Base-by-base conservation (phyloP, 2,329 filamentous ascomycete genomes). In the Fusarium setosum region DNA sequence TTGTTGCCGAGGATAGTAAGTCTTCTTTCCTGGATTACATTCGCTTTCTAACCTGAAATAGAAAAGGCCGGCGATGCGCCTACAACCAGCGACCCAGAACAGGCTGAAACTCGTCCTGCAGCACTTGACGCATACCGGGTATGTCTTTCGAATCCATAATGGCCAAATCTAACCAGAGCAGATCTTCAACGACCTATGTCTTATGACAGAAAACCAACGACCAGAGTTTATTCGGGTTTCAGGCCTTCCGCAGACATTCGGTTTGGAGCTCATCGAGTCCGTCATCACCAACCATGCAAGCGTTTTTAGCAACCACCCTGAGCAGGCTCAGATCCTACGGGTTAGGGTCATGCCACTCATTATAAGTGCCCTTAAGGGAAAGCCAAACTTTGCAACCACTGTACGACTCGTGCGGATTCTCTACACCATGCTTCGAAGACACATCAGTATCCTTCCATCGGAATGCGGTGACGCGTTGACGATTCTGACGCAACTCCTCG, bases 241-340 rank as follows among this genome's bases (percentile, higher is more conserved):
- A 12, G 88, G 88, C 4, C 84, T 98, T 10, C 89, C 93, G 0
- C 89, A 93, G 70, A 91, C 92, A 1, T 96, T 97, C 70, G 92
- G 94, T 6, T 81, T 99, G 2, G 96, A 99, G 75, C 84, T 98
- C 54, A 93, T 99, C 70, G 94, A 97, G 78, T 95, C 93, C 1
- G 89, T 97, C 51, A 82, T 99, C 59, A 90, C 91, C 21, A 96
- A 94, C 70, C 93, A 97, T 80, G 87, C 90, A n/a, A 83, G 85
- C 50, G 88, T 97, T 24, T 96, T 98, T 75, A 82, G 89, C 17
- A 83, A 84, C 4, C 94, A 97, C 73, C 84, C 88, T 1, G 94
- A 97, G 73, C 92, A 97, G 75, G 87, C 91, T 6, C 86, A 95
- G 66, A 88, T 97, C 34, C 83, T 98, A 34, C 89, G 92, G 23